These are phyloP conservation scores for Cercospora brassicicola DNA, from an alignment of 2,329 filamentous ascomycete species.

Conservation along the genomic window DNA sequence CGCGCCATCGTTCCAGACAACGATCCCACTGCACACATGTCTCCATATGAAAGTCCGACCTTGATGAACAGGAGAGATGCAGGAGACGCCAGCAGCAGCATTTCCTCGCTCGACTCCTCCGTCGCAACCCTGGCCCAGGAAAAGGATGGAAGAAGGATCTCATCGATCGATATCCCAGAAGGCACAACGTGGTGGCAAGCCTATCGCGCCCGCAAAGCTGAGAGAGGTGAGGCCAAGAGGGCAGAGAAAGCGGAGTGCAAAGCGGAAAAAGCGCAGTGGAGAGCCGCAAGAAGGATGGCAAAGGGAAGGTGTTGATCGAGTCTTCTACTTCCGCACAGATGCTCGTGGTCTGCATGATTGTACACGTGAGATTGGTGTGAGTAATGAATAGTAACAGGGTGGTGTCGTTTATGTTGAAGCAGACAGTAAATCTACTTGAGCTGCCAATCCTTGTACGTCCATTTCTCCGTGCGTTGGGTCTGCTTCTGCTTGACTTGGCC, in stretches of 20 bases:
- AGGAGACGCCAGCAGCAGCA: neutral
- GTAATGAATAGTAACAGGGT: neutral
- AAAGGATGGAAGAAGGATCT: neutral
- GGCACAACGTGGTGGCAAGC: constrained; percentile 1
- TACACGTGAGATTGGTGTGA: neutral
- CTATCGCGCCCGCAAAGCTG: neutral
- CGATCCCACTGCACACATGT: neutral
- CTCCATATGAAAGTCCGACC: neutral
- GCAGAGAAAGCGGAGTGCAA: constrained; percentile 3
- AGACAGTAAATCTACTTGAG: constrained; percentile 40
- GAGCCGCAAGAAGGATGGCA: constrained; percentile 2
- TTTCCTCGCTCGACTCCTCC: neutral
- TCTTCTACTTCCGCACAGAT: neutral
- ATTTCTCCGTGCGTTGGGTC: constrained; percentile 86
- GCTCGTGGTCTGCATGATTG: neutral
- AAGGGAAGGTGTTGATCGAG: neutral
- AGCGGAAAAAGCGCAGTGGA: constrained; percentile 4
- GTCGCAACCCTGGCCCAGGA: neutral
- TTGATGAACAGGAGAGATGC: neutral
- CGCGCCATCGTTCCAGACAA: constrained; percentile 5
- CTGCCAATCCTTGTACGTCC: constrained; percentile 93
- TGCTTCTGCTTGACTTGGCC: constrained; percentile 80
- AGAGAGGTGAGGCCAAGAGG: constrained; percentile 3
- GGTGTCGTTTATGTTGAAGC: neutral
- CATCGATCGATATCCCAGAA: neutral